Conservation (phyloP, 2,329 filamentous ascomycete species). For the Blastomyces emzantsi region DNA sequence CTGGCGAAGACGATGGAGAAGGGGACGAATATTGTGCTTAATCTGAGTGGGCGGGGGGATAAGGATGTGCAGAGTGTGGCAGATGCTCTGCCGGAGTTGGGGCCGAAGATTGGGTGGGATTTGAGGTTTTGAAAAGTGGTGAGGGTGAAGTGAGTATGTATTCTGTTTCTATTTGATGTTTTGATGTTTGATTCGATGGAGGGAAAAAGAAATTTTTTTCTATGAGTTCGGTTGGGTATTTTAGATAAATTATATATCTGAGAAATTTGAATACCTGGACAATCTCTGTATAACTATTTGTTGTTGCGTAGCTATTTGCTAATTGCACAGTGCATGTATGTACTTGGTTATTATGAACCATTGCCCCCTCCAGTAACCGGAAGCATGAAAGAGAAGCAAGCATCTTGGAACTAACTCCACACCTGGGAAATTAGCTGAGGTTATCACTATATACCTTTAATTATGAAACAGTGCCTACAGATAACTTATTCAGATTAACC, state of each 20-base stretch:
- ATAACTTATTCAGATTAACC: no score
- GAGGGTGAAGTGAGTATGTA: not conserved
- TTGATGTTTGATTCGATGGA: no score
- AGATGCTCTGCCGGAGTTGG: conserved; percentile 80
- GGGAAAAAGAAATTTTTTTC: not conserved
- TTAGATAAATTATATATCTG: not conserved
- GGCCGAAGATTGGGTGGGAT: conserved; percentile 75
- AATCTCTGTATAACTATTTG: no score
- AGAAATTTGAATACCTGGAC: not conserved
- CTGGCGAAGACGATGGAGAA: conserved; percentile 87
- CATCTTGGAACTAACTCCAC: no score
- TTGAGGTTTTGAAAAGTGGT: conserved; percentile 41
- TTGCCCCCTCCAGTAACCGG: no score
- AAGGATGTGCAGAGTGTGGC: conserved; percentile 99
- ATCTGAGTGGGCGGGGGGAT: conserved; percentile 84
- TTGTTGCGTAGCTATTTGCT: no score
- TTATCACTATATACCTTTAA: no score
- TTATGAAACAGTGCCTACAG: no score
- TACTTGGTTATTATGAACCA: no score
- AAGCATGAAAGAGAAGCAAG: no score
- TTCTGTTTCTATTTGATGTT: not conserved
- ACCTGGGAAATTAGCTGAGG: no score
- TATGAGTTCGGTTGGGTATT: not conserved
- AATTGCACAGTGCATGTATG: no score
- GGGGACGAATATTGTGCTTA: conserved; percentile 86